Percentiles rank a stretch among this genome's conserved stretches.
These are phyloP conservation scores for Pyrenophora teres DNA, from an alignment of 2,329 filamentous ascomycete genomes.

Conservation along the genomic window DNA sequence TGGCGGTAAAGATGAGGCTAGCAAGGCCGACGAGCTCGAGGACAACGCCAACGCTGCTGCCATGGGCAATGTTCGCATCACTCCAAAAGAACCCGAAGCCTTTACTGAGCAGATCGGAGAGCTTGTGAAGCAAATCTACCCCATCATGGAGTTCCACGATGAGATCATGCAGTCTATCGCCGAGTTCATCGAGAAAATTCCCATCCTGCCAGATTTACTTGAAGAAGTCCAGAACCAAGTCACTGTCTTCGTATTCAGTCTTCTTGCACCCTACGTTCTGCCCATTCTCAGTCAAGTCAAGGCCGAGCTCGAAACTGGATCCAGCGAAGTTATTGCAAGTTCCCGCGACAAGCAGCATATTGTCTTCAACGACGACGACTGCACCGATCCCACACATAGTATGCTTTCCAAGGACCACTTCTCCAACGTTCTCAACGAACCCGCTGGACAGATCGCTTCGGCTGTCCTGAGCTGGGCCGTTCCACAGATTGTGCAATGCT, in stretches of 20 bases:
- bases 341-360: slow-evolving; percentile 82
- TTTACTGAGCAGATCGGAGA: slow-evolving; percentile 78
- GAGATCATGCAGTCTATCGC: slow-evolving; percentile 80
- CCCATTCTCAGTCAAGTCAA: slow-evolving; percentile 88
- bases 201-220: slow-evolving; percentile 80
- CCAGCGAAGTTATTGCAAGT: slow-evolving; percentile 83
- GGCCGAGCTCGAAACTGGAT: slow-evolving; percentile 82
- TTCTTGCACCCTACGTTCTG: slow-evolving; percentile 85
- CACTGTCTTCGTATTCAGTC: slow-evolving; percentile 87
- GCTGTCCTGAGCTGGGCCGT: slow-evolving; percentile 82
- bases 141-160: slow-evolving; percentile 89
- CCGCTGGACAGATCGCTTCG: slow-evolving; percentile 81
- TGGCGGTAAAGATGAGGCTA: slow-evolving; percentile 73
- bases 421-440: slow-evolving; percentile 84
- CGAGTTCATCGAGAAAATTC: slow-evolving; percentile 80
- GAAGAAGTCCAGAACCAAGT: slow-evolving; percentile 87
- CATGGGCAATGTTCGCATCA: slow-evolving; percentile 74
- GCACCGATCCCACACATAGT: slow-evolving; percentile 84
- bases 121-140: slow-evolving; percentile 79
- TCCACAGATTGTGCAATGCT: slow-evolving; percentile 84
- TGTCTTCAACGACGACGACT: slow-evolving; percentile 80
- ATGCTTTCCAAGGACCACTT: slow-evolving; percentile 98
- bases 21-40: slow-evolving; percentile 80
- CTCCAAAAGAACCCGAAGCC: slow-evolving; percentile 79
- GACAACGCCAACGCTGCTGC: slow-evolving; percentile 74